These are phyloP conservation scores for Wallacemonas sp. DNA, from an alignment of 208 protist genomes.

Conservation along the genomic window DNA sequence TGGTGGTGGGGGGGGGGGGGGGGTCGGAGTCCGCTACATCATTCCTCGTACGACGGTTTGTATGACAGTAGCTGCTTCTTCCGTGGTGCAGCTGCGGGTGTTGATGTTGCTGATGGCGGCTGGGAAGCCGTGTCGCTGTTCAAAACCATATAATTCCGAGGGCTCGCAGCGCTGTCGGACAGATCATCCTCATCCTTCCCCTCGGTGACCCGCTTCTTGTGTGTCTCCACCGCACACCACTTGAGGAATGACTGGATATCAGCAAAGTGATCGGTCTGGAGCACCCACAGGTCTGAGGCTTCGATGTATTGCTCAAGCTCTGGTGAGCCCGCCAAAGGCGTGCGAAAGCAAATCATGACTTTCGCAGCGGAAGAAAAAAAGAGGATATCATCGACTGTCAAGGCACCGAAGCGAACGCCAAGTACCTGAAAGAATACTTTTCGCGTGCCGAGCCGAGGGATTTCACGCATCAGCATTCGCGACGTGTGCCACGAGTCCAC, in stretches of 20 bases:
- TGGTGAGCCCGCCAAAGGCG: constrained; percentile 43
- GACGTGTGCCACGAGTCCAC: constrained; percentile 89
- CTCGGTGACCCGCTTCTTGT: constrained; percentile 60
- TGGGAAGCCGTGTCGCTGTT: not conserved
- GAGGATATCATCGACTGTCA: constrained; percentile 65
- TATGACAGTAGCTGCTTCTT: constrained; percentile 10
- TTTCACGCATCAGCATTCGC: constrained; percentile 74
- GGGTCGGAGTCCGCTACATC: not conserved
- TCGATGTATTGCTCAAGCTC: constrained; percentile 80
- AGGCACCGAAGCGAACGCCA: constrained; percentile 76
- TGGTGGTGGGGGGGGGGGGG: not conserved
- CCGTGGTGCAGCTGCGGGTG: not conserved
- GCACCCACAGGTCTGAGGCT: constrained; percentile 57
- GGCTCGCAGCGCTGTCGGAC: not conserved
- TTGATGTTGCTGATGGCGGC: not conserved
- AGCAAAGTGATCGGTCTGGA: constrained; percentile 79
- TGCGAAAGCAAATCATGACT: constrained; percentile 80
- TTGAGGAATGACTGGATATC: constrained; percentile 78
- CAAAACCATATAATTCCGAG: constrained; percentile 4
- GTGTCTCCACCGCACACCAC: constrained; percentile 76
- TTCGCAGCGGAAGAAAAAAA: constrained; percentile 77
- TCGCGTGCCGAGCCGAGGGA: constrained; percentile 60
- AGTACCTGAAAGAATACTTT: constrained; percentile 76
- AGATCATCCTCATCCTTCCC: constrained; percentile 18
- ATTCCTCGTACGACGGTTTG: not conserved